Evolutionary conservation across 2,329 filamentous ascomycete genomes (phyloP), one percentile per base, ranked within the genome.

Genomic region (Penicillium nordicum): DNA sequence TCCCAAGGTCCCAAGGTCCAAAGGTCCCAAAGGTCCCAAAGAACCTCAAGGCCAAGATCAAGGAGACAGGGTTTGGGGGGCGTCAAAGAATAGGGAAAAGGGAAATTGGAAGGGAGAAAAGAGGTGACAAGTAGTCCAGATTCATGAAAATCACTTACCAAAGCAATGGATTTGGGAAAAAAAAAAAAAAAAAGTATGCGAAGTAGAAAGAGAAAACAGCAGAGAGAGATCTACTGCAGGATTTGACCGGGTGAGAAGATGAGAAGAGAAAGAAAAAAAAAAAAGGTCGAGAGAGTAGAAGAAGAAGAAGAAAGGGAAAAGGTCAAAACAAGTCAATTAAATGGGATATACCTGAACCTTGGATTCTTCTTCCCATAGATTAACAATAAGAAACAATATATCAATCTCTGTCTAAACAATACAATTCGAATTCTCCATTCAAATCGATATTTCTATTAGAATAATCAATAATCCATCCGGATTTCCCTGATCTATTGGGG

Each of bases 151-250:
- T 14, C 3, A 54, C 38, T 50, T 43, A 54, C 45, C 45, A 54
- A 45, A 50, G 52, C 38, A 45, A 50, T 42, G 43, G 43, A 32
- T 44, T 21, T 9, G n/a, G n/a, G 12, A 18, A 18, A 18, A 18
- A 18, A 18, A 18, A 14, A n/a, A 46, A 38, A 18, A 21, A 21
- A 21, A 21, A 21, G 2, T 21, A 36, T 36, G 27, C 27, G 29
- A 52, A 52, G 41, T 37, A 29, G 11, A 45, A 36, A 34, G 9
- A 5, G 21, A 29, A 43, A 43, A 42, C 16, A 10, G 30, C 32
- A 51, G 43, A 53, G 52, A 62, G 43, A 53, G 52, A 62, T 54
- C 54, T 60, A 57, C 54, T 59, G 58, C 58, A 63, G 59, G 58
- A 57, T 63, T 57, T 61, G 60, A 59, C 55, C 53, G 58, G 53